Base-by-base conservation (phyloP, 2,329 filamentous ascomycete genomes). In the Sclerotinia trifoliorum region DNA sequence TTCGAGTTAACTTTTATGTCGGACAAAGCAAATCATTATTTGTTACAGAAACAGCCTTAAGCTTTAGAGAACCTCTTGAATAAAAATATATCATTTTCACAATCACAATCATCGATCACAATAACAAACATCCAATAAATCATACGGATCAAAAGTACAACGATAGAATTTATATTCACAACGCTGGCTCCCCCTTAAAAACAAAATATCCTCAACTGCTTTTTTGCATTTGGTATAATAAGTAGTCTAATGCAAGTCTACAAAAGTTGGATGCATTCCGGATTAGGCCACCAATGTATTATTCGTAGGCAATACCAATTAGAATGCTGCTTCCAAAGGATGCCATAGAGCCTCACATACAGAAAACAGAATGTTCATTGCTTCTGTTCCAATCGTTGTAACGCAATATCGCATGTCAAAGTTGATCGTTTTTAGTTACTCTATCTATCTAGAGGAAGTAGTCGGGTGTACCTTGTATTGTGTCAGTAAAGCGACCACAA, bases 401-500 rank as follows among this genome's bases (percentile, higher is more conserved):
- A 63, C 57, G 35, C 49, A 67, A 67, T 67, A 63, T 39, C 52
- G 61, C 65, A 68, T 66, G 57, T 55, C 39, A 52, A 57, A 63
- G 39, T 61, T 67, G 35, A 63, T 46, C 66, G 64, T 67, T 55
- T 54, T 66, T 65, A 52, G 62, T 52, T 61, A 15, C 46, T 48
- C 46, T 46, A 39, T 61, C 52, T 51, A 63, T 76, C 83, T 91
- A 99, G 80, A 98, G 90, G 91, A 99, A 99, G 85, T 99, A 99
- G 81, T 99, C 94, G 68, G 94, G 94, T 72, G 95, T 99, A 77
- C 87, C 86, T 88, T 42, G 39, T 42, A 17, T 42, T 42, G 39
- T 42, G 35, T 75, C 61, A 74, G 71, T 13, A 42, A 65, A 51
- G 10, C 5, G 19, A 19, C 7, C 48, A 24, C 19, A 26, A 21